These are phyloP conservation scores for Yamadazyma phyllophila DNA, from an alignment of 805 yeast genomes.

Conservation along the genomic window DNA sequence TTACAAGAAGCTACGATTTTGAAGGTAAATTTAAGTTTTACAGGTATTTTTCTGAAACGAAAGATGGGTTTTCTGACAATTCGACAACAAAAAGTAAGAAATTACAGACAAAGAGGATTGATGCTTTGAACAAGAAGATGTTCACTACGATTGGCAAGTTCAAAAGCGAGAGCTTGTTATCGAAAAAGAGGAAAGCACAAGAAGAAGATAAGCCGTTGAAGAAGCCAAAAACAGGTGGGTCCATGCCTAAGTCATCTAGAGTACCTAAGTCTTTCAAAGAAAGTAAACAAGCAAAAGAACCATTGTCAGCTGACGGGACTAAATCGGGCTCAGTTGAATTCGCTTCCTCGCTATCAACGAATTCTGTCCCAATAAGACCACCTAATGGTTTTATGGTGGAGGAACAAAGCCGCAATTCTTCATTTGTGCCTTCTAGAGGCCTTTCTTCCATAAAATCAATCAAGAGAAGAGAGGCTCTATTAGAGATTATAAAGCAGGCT, in stretches of 20 bases:
- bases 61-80: background rate
- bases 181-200: conserved; percentile 15
- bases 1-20: conserved; percentile 66
- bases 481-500: conserved; percentile 28
- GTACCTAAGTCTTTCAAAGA: background rate
- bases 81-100: background rate
- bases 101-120: background rate
- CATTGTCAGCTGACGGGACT: background rate
- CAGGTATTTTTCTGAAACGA: conserved; percentile 42
- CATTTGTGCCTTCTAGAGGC: background rate
- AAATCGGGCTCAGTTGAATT: too few relatives aligned
- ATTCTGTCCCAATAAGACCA: background rate
- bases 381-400: background rate
- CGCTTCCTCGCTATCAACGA: too few relatives aligned
- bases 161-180: conserved; percentile 21
- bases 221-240: background rate
- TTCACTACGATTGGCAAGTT: conserved; percentile 23
- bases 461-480: conserved; percentile 27
- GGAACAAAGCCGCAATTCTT: background rate
- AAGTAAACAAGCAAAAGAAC: background rate
- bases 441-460: conserved; percentile 22
- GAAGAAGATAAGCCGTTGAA: background rate
- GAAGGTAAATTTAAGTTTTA: conserved; percentile 73
- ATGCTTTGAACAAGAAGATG: conserved; percentile 14
- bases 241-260: background rate